Percentiles rank a stretch among this genome's conserved stretches.
Conservation (phyloP, 2,329 filamentous ascomycete genomes). For the Sphaerulina musiva region DNA sequence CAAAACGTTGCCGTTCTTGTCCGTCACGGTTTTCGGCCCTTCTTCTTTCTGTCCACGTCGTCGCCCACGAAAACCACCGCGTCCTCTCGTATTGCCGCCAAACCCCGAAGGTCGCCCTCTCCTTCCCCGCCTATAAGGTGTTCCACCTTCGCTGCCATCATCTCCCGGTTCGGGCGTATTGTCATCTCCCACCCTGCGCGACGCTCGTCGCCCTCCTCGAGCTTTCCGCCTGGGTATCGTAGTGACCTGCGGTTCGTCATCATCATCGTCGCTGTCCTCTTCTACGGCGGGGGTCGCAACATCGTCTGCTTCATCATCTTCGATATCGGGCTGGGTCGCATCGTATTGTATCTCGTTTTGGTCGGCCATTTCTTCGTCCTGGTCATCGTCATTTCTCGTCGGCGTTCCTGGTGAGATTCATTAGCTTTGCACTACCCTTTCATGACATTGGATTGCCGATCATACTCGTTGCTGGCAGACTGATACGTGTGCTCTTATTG, state of each 20-base stretch:
- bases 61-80: slow-evolving; percentile 64
- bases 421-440: slow-evolving; percentile 5
- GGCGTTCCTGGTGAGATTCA: slow-evolving; percentile 21
- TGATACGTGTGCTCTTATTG: slow-evolving; percentile 17
- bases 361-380: slow-evolving; percentile 32
- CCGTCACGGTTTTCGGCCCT: slow-evolving; percentile 75
- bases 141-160: slow-evolving; percentile 43
- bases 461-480: slow-evolving; percentile 18
- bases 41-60: slow-evolving; percentile 66
- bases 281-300: slow-evolving; percentile 24
- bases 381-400: slow-evolving; percentile 23
- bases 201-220: slow-evolving; percentile 26
- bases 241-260: slow-evolving; percentile 29
- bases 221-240: slow-evolving; percentile 37
- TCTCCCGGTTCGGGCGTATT: slow-evolving; percentile 53
- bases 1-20: slow-evolving; percentile 88
- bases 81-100: slow-evolving; percentile 29
- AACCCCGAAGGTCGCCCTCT: slow-evolving; percentile 42
- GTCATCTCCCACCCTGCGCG: slow-evolving; percentile 46
- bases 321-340: slow-evolving; percentile 17
- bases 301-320: slow-evolving; percentile 23
- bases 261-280: slow-evolving; percentile 29
- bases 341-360: slow-evolving; percentile 22
- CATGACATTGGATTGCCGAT: slow-evolving; percentile 4
- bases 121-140: slow-evolving; percentile 42